These are phyloP conservation scores for Shiraia sp. DNA, from an alignment of 2,329 filamentous ascomycete genomes.

Conservation along the genomic window DNA sequence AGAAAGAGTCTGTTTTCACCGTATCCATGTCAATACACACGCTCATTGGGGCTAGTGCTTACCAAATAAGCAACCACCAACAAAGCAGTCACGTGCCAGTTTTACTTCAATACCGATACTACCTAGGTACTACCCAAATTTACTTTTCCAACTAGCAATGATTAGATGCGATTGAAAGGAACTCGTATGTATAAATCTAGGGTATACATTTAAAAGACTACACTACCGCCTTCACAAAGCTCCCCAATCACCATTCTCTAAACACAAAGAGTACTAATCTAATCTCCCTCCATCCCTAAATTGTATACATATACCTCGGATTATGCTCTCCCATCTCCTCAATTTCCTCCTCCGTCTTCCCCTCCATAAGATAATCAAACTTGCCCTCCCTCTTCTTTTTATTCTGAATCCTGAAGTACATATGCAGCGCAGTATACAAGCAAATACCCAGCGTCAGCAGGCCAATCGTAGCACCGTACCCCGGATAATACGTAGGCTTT, in stretches of 20 bases:
- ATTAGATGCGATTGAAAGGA: no score
- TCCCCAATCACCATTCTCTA: background rate
- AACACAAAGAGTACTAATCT: no score
- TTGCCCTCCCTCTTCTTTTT: slow-evolving; percentile 25
- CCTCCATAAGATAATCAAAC: slow-evolving; percentile 29
- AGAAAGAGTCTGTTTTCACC: no score
- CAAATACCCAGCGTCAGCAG: slow-evolving; percentile 18
- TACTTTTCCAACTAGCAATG: no score
- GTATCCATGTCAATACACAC: no score
- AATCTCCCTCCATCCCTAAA: slow-evolving; percentile 1
- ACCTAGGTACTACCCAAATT: no score
- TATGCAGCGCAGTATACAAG: slow-evolving; percentile 21
- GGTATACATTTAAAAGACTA: background rate
- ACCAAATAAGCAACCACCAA: no score
- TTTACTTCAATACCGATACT: no score
- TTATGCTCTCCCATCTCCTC: slow-evolving; percentile 31
- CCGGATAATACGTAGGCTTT: slow-evolving; percentile 20
- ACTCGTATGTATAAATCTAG: background rate
- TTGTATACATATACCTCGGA: slow-evolving; percentile 29
- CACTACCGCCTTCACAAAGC: background rate
- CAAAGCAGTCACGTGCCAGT: no score
- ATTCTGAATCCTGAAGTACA: slow-evolving; percentile 26
- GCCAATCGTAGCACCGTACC: slow-evolving; percentile 29
- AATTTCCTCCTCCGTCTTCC: slow-evolving; percentile 27
- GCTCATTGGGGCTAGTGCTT: no score